A percentile compares a stretch with the other conserved stretches of the same genome.
Evolutionary conservation across 2,329 filamentous ascomycete genomes (phyloP).

Genomic region (Huntiella decipiens): DNA sequence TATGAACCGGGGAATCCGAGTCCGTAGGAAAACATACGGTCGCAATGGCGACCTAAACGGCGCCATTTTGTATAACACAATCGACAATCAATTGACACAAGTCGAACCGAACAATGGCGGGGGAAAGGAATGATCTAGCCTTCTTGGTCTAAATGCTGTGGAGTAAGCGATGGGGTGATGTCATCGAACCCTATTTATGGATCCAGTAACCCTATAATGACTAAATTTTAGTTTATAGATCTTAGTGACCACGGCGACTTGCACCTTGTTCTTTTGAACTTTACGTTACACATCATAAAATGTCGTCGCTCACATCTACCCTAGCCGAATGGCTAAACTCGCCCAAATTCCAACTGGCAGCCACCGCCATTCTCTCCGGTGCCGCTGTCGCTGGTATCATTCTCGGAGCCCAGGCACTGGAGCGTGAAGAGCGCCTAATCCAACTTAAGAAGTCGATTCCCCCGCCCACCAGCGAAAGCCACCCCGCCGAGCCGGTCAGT

Average conservation of each 20-base stretch:
- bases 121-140: too few relatives aligned
- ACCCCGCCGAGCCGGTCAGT: constrained; percentile 11
- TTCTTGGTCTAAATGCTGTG: too few relatives aligned
- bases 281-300: not conserved
- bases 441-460: constrained; percentile 44
- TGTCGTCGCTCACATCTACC: constrained; percentile 10
- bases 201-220: not conserved
- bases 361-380: constrained; percentile 49
- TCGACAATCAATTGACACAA: constrained; percentile 9
- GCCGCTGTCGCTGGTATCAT: constrained; percentile 40
- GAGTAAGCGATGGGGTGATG: too few relatives aligned
- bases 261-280: too few relatives aligned
- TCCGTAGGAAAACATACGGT: too few relatives aligned
- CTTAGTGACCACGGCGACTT: too few relatives aligned
- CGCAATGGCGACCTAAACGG: too few relatives aligned
- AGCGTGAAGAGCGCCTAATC: constrained; percentile 32
- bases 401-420: constrained; percentile 42
- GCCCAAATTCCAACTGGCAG: constrained; percentile 41
- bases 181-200: not conserved
- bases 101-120: constrained; percentile 14
- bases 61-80: not conserved
- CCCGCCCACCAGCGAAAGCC: constrained; percentile 13
- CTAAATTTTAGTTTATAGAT: too few relatives aligned
- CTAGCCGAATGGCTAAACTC: constrained; percentile 15
- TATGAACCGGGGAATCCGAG: constrained; percentile 17